Conservation (phyloP, 495 filamentous ascomycete species). For the Trichoderma gamsii region DNA sequence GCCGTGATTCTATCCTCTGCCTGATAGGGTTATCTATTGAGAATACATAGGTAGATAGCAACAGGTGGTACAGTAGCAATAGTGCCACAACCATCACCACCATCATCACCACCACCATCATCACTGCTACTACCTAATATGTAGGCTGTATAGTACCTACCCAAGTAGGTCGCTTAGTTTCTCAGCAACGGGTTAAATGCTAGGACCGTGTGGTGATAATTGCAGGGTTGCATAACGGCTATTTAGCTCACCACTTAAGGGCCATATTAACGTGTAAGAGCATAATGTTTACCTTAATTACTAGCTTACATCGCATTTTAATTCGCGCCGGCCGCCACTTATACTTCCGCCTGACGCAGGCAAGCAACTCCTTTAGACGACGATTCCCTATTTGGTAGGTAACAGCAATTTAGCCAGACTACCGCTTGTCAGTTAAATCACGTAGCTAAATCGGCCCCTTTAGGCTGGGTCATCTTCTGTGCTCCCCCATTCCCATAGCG, state of each 20-base stretch:
- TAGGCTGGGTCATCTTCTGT: background rate
- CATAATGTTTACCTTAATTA: conserved; percentile 8
- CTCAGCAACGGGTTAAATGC: background rate
- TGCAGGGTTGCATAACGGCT: background rate
- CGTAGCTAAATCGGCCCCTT: background rate
- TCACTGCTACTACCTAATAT: too few relatives aligned
- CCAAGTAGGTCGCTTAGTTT: too few relatives aligned
- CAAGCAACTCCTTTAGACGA: background rate
- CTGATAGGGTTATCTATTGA: too few relatives aligned
- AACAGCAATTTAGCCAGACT: background rate
- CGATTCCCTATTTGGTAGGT: conserved; percentile 4
- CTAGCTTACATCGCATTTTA: background rate
- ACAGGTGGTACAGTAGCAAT: too few relatives aligned
- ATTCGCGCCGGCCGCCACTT: background rate
- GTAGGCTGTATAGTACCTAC: too few relatives aligned
- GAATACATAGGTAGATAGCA: too few relatives aligned
- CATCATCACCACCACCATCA: too few relatives aligned
- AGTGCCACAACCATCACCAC: too few relatives aligned
- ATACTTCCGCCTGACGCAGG: background rate
- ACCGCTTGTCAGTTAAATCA: background rate
- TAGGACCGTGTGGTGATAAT: background rate
- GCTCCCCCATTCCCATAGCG: background rate
- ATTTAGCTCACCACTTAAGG: background rate
- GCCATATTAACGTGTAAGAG: background rate
- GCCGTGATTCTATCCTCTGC: too few relatives aligned